These are phyloP conservation scores for Globisporangium splendens DNA, from an alignment of 352 stramenopile species.

Conservation along the genomic window DNA sequence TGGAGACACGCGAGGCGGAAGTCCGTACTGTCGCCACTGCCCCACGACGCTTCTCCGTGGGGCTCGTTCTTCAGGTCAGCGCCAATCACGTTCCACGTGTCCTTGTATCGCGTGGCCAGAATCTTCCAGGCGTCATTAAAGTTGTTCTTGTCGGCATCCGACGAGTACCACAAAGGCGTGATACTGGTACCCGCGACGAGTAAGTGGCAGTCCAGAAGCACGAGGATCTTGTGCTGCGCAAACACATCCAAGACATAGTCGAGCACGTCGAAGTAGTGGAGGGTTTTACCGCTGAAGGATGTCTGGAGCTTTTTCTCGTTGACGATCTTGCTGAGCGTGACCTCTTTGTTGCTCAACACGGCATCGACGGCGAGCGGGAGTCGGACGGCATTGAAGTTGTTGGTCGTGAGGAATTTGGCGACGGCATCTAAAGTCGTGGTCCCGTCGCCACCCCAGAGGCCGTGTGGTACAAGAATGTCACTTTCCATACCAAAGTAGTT, in stretches of 20 bases:
- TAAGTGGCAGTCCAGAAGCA: too few species aligned
- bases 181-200: too few species aligned
- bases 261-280: slow-evolving; percentile 17
- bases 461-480: slow-evolving; percentile 52
- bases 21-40: too few species aligned
- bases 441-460: slow-evolving; percentile 49
- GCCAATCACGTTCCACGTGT: too few species aligned
- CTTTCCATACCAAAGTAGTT: slow-evolving; percentile 67
- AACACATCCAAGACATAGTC: slow-evolving; percentile 14
- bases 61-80: too few species aligned
- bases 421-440: slow-evolving; percentile 44
- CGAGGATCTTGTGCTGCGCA: too few species aligned
- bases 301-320: slow-evolving; percentile 2
- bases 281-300: slow-evolving; percentile 6
- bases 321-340: slow-evolving; percentile 21
- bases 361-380: slow-evolving; percentile 45
- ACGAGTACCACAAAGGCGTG: too few species aligned
- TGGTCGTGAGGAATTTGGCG: slow-evolving; percentile 25
- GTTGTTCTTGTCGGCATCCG: too few species aligned
- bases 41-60: too few species aligned
- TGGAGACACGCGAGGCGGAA: too few species aligned
- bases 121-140: too few species aligned
- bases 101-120: too few species aligned
- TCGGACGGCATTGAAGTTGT: slow-evolving; percentile 53
- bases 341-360: slow-evolving; percentile 25